These are phyloP conservation scores for Sungouiozyma intestinalis DNA, from an alignment of 805 yeast species.

Conservation along the genomic window DNA sequence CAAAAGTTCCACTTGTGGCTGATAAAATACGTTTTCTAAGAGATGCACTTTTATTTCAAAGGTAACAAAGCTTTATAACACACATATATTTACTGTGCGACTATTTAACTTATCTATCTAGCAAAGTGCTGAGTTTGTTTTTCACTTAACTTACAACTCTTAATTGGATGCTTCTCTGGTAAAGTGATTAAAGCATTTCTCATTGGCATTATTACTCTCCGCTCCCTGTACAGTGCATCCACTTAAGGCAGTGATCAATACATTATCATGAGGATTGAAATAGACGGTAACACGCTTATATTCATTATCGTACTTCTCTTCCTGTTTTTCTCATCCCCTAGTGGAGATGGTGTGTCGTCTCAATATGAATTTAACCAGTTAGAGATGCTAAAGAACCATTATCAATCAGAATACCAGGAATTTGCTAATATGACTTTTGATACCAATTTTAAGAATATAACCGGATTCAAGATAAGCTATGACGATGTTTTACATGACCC, in stretches of 20 bases:
- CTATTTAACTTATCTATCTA: no score
- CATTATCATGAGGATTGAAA: conserved; percentile 17
- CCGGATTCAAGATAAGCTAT: conserved; percentile 63
- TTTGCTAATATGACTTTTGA: conserved; percentile 36
- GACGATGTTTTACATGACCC: conserved; percentile 41
- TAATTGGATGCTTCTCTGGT: no score
- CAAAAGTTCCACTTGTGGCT: no score
- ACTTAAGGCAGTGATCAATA: not conserved
- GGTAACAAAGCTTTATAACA: no score
- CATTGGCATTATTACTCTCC: no score
- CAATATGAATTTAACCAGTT: conserved; percentile 33
- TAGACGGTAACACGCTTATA: conserved; percentile 25
- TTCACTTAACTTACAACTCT: no score
- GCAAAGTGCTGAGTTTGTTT: no score
- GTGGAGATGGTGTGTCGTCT: conserved; percentile 26
- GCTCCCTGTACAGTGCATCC: no score
- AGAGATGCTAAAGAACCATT: conserved; percentile 30
- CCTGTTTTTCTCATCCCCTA: conserved; percentile 25
- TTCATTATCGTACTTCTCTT: conserved; percentile 24
- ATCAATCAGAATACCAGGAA: conserved; percentile 23
- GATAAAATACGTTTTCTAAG: no score
- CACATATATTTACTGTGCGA: no score
- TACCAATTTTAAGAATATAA: conserved; percentile 56
- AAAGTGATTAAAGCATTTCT: no score
- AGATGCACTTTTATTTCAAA: no score